Evolutionary conservation across 805 yeast species (phyloP), one percentile per base, ranked within the genome.

Genomic region (Lipomyces yamanashiensis): DNA sequence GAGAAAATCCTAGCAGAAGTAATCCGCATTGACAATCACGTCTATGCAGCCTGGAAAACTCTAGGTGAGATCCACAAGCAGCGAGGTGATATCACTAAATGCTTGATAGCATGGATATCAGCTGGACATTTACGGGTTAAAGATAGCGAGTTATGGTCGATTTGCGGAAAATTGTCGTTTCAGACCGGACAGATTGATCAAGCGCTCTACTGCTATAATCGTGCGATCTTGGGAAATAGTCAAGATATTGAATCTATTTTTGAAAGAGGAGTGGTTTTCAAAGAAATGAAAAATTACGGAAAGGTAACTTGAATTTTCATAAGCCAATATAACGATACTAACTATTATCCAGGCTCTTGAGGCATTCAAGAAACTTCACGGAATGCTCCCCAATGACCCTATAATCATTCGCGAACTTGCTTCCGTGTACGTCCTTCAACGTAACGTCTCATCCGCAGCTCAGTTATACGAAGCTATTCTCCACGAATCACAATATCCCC

Each of bases 41-140:
- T 89, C 73, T 87, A 85, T 74, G 85, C 89, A 51, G 97, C 97
- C 0, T 92, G 92, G 79, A 87, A 89, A 71, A 89, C 96, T 0
- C 77, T 92, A 51, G 98, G 97, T 53, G 96, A 90, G 71, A 89
- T 93, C 53, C 87, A 89, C 68, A 81, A 85, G 61, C 78, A 83
- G 58, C 87, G 85, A 64, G 92, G 91, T 0, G 80, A 85, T 52
- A 75, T 82, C 55, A 85, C 87, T 67, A 88, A 89, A 72, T 84
- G 96, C 74, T 86, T 96, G 74, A 85, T 86, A 72, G 83, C 88
- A 54, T 85, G 97, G 97, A 78, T 89, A 70, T 71, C 89, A 59
- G 95, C 96, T 36, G 92, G 97, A 0, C 89, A 86, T 72, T 77
- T 89, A 13, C 85, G 87, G 67, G 86, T 90, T 0, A 83, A 85